Percentiles rank a stretch among this genome's conserved stretches.
These are phyloP conservation scores for Datisca glomerata DNA, from an alignment of 306 rosid species.

Conservation along the genomic window DNA sequence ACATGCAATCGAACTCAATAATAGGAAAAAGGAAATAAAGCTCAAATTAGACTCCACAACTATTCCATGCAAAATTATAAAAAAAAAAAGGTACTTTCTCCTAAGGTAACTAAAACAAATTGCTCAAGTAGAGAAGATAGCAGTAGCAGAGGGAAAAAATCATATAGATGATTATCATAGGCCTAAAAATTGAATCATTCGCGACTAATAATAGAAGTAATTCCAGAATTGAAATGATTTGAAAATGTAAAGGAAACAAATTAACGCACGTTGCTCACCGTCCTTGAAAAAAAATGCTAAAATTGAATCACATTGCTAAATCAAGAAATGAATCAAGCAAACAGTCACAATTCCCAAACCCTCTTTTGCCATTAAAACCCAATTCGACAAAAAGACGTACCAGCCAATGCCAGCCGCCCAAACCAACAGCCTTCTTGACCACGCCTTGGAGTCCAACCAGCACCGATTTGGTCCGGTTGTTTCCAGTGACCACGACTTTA, in stretches of 20 bases:
- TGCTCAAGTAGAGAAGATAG: too few relatives aligned
- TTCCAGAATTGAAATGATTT: neutral
- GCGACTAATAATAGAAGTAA: neutral
- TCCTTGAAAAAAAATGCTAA: neutral
- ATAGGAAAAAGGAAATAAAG: too few relatives aligned
- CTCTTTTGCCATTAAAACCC: neutral
- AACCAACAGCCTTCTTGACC: conserved; percentile 93
- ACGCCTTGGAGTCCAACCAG: conserved; percentile 99
- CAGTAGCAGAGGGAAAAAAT: too few relatives aligned
- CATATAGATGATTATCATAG: too few relatives aligned
- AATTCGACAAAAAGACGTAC: conserved; percentile 31
- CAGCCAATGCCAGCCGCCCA: conserved; percentile 99
- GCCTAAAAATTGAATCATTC: too few relatives aligned
- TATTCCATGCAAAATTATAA: too few relatives aligned
- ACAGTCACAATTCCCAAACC: conserved; percentile 4
- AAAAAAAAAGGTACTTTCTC: too few relatives aligned
- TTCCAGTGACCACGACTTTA: conserved; percentile 93
- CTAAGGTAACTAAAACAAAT: too few relatives aligned
- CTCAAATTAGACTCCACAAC: too few relatives aligned
- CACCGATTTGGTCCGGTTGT: conserved; percentile 91
- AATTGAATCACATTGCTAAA: conserved; percentile 10
- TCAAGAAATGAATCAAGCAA: conserved; percentile 1
- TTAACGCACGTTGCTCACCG: neutral
- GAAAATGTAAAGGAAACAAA: neutral
- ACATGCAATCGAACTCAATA: too few relatives aligned